Base-by-base conservation (phyloP, 1,284 basidiomycete species). In the Boletus smithii region DNA sequence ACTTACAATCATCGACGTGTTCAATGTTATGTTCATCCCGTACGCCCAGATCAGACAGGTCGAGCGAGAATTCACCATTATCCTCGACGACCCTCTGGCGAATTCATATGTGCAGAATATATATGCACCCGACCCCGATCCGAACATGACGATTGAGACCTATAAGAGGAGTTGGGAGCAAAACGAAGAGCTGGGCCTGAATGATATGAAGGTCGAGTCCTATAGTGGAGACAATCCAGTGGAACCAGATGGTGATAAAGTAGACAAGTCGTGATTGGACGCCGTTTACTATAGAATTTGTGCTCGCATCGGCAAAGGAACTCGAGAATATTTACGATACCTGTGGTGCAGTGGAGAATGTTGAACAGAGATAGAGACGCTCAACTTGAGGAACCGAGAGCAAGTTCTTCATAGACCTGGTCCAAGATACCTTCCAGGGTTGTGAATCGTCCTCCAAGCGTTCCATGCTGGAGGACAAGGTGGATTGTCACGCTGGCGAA, bases 101-200 rank as follows among this genome's bases (percentile, higher is more conserved):
- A 97, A 98, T 69, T 95, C 91, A 17, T 97, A 98, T 67, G 75
- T 99, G 41, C 97, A 99, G 68, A 98, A 95, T 68, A 67, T 95
- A 14, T 98, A 93, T 61, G 91, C 91, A 1, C 92, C 91, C 5
- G 92, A 95, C 61, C 83, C 89, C 0, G 93, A 95, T 62, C 93
- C 92, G 9, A 91, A 92, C 60, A 91, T 97, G 91, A 78, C 69
- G 43, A 82, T 88, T 42, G 91, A 90, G 62, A 69, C 70, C 51
- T 99, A 98, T 63, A 86, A 91, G 26, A 76, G 97, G 43, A 82
- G 83, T 6, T 89, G 80, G 73, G 83, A 94, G 47, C 94, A 99
- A 73, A 95, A 99, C 63, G 95, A 99, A 66, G 92, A 95, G 46
- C 74, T 99, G 9, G 97, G 97, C 1, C 67, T 99, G 62, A 98